Conservation (phyloP, 352 stramenopile species). For the Phytopythium chamaehyphon region DNA sequence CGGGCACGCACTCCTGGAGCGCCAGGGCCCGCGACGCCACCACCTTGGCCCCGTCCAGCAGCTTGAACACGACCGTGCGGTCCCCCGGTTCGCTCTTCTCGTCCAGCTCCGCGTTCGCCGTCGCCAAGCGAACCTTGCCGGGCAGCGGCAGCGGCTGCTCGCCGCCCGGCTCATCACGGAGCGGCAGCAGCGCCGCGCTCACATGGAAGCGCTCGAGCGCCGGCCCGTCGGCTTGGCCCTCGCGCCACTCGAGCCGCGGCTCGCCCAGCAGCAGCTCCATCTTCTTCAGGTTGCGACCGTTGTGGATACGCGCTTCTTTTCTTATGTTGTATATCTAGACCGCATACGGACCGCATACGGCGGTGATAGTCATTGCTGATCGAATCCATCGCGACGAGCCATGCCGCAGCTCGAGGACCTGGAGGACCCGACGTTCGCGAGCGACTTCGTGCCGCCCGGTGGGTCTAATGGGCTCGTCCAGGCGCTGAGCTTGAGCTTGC, state of each 20-base stretch:
- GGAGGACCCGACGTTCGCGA: constrained; percentile 32
- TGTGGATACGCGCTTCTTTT: constrained; percentile 7
- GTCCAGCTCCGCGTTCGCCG: constrained; percentile 13
- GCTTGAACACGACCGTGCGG: constrained; percentile 31
- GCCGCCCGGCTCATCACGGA: background rate
- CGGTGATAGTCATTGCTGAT: too few relatives aligned
- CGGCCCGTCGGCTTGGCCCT: constrained; percentile 13
- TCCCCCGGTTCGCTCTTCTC: constrained; percentile 33
- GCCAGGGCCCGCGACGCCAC: constrained; percentile 30
- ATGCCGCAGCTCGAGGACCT: constrained; percentile 26
- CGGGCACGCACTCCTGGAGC: constrained; percentile 44
- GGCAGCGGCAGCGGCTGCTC: constrained; percentile 25
- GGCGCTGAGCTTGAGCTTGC: too few relatives aligned
- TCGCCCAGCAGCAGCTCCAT: constrained; percentile 36
- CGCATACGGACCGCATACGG: too few relatives aligned
- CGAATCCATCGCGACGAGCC: background rate
- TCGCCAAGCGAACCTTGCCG: constrained; percentile 26
- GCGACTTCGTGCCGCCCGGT: constrained; percentile 28
- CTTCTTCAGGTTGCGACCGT: background rate
- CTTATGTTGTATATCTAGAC: background rate
- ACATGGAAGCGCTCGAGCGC: constrained; percentile 8
- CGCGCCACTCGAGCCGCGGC: constrained; percentile 28
- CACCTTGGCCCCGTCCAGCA: constrained; percentile 21
- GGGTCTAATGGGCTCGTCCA: too few relatives aligned
- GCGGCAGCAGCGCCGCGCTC: constrained; percentile 15